Conservation (phyloP, 768 basidiomycete genomes). For the Phlegmacium glaucopus region DNA sequence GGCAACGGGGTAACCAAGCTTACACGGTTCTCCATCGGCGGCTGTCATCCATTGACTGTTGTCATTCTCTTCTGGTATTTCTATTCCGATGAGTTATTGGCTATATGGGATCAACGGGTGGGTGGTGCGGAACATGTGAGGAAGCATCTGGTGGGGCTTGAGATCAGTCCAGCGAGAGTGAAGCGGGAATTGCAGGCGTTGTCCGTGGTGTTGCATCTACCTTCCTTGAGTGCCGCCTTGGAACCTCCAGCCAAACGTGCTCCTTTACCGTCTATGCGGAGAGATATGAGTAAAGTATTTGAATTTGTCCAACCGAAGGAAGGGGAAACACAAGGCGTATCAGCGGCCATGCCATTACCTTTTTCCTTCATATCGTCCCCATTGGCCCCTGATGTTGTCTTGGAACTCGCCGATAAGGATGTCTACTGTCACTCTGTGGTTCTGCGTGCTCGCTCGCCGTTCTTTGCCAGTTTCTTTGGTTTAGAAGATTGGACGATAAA, state of each 20-base stretch:
- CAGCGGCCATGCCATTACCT: conserved; percentile 20
- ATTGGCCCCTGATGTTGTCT: conserved; percentile 61
- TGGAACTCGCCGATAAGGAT: conserved; percentile 64
- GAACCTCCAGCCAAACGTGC: conserved; percentile 57
- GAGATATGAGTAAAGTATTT: conserved; percentile 52
- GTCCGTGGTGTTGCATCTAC: conserved; percentile 57
- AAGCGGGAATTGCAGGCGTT: conserved; percentile 62
- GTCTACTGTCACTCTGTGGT: conserved; percentile 70
- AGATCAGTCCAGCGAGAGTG: conserved; percentile 43
- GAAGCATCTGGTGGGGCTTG: conserved; percentile 33
- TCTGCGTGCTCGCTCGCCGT: conserved; percentile 77
- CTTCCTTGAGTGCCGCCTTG: conserved; percentile 49
- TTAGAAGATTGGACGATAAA: conserved; percentile 76
- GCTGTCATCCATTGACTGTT: conserved; percentile 61
- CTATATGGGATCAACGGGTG: conserved; percentile 83
- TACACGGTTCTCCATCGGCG: conserved; percentile 41
- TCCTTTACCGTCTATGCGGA: conserved; percentile 43
- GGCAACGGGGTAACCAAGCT: conserved; percentile 19
- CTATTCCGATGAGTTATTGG: conserved; percentile 82
- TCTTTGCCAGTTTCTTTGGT: conserved; percentile 83
- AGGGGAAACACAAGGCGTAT: background rate
- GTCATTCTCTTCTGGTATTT: conserved; percentile 80
- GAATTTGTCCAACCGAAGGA: conserved; percentile 5
- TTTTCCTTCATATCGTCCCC: conserved; percentile 17
- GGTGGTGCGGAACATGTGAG: conserved; percentile 48